These are phyloP conservation scores for Nakazawaea peltata DNA, from an alignment of 805 yeast genomes.

Conservation along the genomic window DNA sequence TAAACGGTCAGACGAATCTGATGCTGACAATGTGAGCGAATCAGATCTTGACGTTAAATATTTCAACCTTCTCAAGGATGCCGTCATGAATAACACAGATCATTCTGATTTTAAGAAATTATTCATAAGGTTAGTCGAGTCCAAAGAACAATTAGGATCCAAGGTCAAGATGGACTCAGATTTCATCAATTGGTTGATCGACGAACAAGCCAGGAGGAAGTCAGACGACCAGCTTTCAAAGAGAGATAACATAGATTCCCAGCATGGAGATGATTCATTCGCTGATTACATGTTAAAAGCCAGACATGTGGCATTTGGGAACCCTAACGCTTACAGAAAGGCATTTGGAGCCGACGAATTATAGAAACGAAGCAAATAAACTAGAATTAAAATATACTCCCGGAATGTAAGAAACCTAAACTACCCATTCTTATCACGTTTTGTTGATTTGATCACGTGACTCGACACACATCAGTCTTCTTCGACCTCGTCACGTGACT, in stretches of 20 bases:
- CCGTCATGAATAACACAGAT: conserved; percentile 21
- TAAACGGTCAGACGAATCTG: conserved; percentile 11
- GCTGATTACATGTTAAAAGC: conserved; percentile 16
- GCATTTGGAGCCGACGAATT: conserved; percentile 41
- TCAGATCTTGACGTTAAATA: conserved; percentile 19
- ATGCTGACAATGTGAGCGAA: conserved; percentile 1
- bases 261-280: conserved; percentile 18
- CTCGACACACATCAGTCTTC: background rate
- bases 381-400: too few relatives aligned
- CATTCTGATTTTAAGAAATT: conserved; percentile 34
- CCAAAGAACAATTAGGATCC: conserved; percentile 21
- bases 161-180: conserved; percentile 24
- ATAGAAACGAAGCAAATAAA: conserved; percentile 14
- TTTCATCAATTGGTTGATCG: conserved; percentile 60
- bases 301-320: conserved; percentile 71
- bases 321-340: conserved; percentile 62
- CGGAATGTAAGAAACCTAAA: too few relatives aligned
- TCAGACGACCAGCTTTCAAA: conserved; percentile 14
- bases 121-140: conserved; percentile 27
- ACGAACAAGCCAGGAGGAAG: conserved; percentile 29
- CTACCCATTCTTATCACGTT: too few relatives aligned
- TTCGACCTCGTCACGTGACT: conserved; percentile 2
- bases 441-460: background rate
- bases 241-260: conserved; percentile 17
- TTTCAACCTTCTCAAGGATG: conserved; percentile 29